Evolutionary conservation across 2,329 filamentous ascomycete species (phyloP), one percentile per base, ranked within the genome.

Genomic region (Monosporascus sp.): DNA sequence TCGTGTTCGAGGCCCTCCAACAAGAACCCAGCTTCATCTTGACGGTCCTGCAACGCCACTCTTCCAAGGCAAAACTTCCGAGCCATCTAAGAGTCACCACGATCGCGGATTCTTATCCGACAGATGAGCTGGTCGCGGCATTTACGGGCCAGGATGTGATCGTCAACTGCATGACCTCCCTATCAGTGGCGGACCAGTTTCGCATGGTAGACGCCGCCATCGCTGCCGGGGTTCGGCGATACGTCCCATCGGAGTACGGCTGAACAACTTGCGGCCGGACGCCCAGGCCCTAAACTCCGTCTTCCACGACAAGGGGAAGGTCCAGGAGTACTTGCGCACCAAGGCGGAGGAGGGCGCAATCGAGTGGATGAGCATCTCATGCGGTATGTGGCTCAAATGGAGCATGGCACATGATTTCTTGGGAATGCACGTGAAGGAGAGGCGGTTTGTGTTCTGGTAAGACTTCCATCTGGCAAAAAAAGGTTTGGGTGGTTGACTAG

Each of bases 161-260:
- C 19, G 59, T 85, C 51, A 76, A 74, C 41, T 72, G 76, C 22
- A 73, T 83, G 49, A 62, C 63, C 0, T 58, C 60, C 11, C 47
- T 62, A 11, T 61, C 55, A 9, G 58, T 63, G 6, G 68, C 70
- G 6, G 66, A 75, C 1, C 80, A 85, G 58, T 69, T 69, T 45
- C 72, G 72, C 46, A 68, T 84, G 59, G 75, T 84, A 50, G 77
- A 84, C 53, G 81, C 80, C 1, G 75, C 79, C 41, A 73, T 80
- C 38, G 70, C 71, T 11, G 80, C 79, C 1, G 78, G 80, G 17
- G 80, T 84, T 9, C 72, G 77, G 58, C 74, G 79, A 19, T 81
- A 81, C 65, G 68, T 84, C 19, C 79, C 80, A 6, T 77, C 74
- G 38, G 80, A 85, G 59, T 84, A 77, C 50, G 67, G 6, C 68